phyloP scores from a whole-genome alignment of 805 yeast species.

The Hanseniaspora opuntiae region DNA sequence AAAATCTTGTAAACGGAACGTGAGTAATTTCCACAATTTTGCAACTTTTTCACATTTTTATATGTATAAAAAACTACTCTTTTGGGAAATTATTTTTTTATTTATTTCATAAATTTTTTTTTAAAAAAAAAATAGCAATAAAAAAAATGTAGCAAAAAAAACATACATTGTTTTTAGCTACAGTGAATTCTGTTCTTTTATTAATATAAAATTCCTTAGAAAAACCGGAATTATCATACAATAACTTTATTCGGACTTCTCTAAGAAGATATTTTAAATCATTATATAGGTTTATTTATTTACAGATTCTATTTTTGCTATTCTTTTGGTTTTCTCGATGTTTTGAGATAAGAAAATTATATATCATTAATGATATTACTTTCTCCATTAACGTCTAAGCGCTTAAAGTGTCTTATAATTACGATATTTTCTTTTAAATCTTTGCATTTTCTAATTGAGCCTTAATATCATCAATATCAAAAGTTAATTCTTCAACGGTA shows the following conservation, averaged over 20 bases:
- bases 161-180: background rate
- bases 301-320: no score
- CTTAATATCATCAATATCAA: background rate
- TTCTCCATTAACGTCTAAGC: background rate
- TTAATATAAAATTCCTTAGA: no score
- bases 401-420: no score
- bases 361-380: background rate
- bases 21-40: no score
- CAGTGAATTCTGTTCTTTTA: no score
- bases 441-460: constrained; percentile 9
- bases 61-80: background rate
- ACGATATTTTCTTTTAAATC: background rate
- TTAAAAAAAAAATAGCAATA: background rate
- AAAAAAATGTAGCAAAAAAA: background rate
- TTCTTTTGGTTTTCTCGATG: background rate
- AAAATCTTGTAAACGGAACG: no score
- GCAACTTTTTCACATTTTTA: no score
- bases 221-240: no score
- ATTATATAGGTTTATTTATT: no score
- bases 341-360: background rate
- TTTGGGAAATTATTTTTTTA: background rate
- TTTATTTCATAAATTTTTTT: background rate
- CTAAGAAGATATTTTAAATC: no score
- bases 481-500: constrained; percentile 1
- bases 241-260: no score